Conservation (phyloP, 495 filamentous ascomycete genomes). For the Cudoniella acicularis region DNA sequence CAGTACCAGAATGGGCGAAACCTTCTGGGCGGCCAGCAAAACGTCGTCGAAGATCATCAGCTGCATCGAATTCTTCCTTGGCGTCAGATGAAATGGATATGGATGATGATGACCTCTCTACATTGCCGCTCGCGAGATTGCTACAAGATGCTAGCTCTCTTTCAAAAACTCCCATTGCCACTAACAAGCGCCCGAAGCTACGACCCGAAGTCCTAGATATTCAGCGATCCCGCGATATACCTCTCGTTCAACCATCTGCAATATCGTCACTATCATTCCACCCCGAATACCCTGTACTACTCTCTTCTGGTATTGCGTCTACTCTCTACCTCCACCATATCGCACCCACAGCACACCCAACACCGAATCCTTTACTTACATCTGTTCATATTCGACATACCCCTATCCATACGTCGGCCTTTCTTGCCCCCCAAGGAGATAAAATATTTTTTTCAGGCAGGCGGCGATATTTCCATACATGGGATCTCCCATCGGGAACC, state of each 20-base stretch:
- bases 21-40: conserved; percentile 43
- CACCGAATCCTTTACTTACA: conserved; percentile 80
- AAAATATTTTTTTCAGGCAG: conserved; percentile 82
- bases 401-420: conserved; percentile 74
- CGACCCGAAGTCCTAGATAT: conserved; percentile 87
- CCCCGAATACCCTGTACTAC: conserved; percentile 77
- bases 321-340: conserved; percentile 88
- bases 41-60: conserved; percentile 50
- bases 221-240: conserved; percentile 52
- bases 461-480: conserved; percentile 88
- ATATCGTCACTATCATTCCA: conserved; percentile 87
- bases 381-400: conserved; percentile 82
- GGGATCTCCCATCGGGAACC: conserved; percentile 77
- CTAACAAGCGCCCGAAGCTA: conserved; percentile 57
- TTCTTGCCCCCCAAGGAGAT: conserved; percentile 56
- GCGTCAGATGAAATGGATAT: conserved; percentile 48
- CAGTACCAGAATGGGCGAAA: conserved; percentile 74
- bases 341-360: conserved; percentile 64
- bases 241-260: conserved; percentile 58
- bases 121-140: conserved; percentile 74
- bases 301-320: conserved; percentile 81
- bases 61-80: conserved; percentile 40
- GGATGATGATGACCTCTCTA: conserved; percentile 58
- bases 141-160: conserved; percentile 64
- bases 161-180: conserved; percentile 37